Evolutionary conservation across 1,284 basidiomycete species (phyloP), one percentile per base, ranked within the genome.

Genomic region (Agroathelia rolfsii): DNA sequence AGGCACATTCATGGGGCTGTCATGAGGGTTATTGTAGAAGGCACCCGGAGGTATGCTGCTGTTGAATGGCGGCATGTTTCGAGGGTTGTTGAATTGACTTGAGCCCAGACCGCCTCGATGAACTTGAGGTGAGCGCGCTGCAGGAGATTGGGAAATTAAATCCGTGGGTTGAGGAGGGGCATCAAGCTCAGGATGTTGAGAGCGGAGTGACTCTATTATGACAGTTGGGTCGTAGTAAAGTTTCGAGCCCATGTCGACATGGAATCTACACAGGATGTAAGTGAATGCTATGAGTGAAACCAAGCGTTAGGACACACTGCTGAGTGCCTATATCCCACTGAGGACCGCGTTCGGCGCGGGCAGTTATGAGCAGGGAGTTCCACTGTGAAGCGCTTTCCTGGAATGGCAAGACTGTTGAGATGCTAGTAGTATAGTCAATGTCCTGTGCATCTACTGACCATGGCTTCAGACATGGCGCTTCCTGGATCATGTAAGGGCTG

Each of bases 291-390:
- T 7, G 7, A 24, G n/a, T 18, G 21, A 18, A 12, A 16, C 5
- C 13, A 20, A 9, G 9, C 30, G 32, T 30, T 30, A 21, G 16
- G 6, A 52, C 67, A 43, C 42, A 87, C 84, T 79, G 74, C 52
- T 87, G 83, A 13, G 83, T 84, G 14, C 80, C 79, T 22, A 86
- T 64, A 51, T 87, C 83, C 83, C 83, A 87, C 45, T 85, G 84
- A 4, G 83, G 83, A 0, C 84, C 83, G 40, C 83, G 64, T 39
- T 78, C 72, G 6, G 83, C 84, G 23, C 84, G 69, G 4, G 83
- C 83, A 22, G 74, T 79, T 38, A 74, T 68, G 28, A 87, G 59
- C 30, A 84, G 47, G 0, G 83, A 85, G 45, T 87, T 87, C 83
- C 83, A 87, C 42, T 85, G 79, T 3, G 81, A 84, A 10, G 83